These are phyloP conservation scores for Camellia sinensis DNA, from an alignment of 148 eudicot species.

Conservation along the genomic window DNA sequence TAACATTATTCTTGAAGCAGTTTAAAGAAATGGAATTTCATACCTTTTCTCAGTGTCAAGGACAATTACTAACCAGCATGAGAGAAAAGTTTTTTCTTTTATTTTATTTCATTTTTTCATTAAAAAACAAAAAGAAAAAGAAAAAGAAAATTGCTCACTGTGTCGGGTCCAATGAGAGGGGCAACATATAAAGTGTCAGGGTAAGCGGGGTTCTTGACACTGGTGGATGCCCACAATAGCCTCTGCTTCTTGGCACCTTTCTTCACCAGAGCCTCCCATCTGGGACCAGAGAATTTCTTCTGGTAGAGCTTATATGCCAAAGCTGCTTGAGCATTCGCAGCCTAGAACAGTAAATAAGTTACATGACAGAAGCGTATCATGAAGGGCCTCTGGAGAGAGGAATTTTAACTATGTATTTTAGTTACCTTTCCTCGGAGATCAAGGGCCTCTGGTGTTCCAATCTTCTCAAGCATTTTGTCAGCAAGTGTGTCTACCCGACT, in stretches of 20 bases:
- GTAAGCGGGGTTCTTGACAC: slow-evolving; percentile 96
- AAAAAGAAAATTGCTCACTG: slow-evolving; percentile 44
- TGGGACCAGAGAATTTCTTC: slow-evolving; percentile 92
- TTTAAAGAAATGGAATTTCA: background rate
- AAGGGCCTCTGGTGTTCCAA: slow-evolving; percentile 91
- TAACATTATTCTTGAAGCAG: background rate
- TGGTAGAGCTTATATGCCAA: slow-evolving; percentile 86
- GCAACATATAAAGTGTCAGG: slow-evolving; percentile 88
- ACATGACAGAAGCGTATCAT: background rate
- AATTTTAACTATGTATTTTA: background rate
- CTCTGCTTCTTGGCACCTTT: slow-evolving; percentile 99
- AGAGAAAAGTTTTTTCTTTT: background rate
- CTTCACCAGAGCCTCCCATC: slow-evolving; percentile 95
- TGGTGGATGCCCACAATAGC: slow-evolving; percentile 93
- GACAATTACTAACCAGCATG: background rate
- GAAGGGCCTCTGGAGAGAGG: background rate
- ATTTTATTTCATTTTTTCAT: no score
- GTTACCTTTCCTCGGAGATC: slow-evolving; percentile 91
- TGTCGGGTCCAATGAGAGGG: slow-evolving; percentile 92
- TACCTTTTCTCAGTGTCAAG: background rate
- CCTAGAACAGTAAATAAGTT: slow-evolving; percentile 38
- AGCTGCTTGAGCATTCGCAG: slow-evolving; percentile 95
- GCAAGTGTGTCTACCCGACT: slow-evolving; percentile 90
- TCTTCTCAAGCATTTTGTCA: slow-evolving; percentile 93
- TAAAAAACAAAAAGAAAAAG: no score